Evolutionary conservation across 148 eudicot genomes (phyloP).

Genomic region (Euryodendron excelsum): DNA sequence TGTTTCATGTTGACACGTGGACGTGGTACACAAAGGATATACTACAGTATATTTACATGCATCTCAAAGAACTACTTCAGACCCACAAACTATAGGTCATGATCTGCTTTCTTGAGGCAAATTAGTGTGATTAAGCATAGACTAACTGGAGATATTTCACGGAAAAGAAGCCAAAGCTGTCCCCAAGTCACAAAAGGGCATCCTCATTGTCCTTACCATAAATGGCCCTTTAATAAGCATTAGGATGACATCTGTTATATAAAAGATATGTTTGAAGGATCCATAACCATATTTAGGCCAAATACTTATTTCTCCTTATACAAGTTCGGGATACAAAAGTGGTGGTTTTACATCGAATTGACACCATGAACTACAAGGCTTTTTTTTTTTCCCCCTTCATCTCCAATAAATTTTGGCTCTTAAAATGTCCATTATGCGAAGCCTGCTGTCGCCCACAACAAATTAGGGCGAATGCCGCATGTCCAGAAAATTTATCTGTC

Average conservation of each 20-base stretch:
- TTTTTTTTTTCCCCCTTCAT: not conserved
- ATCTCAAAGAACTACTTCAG: not conserved
- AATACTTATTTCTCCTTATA: not conserved
- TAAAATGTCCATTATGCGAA: too few relatives aligned
- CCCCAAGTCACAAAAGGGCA: not conserved
- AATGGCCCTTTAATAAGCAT: not conserved
- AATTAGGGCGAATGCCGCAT: too few relatives aligned
- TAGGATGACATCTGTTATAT: not conserved
- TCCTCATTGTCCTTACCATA: not conserved
- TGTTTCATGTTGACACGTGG: not conserved
- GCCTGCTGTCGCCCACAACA: not conserved
- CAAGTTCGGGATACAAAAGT: not conserved
- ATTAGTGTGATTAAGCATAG: too few relatives aligned
- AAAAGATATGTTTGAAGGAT: not conserved
- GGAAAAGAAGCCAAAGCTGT: not conserved
- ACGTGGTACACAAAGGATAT: not conserved
- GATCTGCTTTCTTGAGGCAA: not conserved
- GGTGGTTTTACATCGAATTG: too few relatives aligned
- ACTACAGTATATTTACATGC: not conserved
- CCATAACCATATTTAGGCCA: not conserved
- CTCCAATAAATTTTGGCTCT: not conserved
- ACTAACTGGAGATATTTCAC: not conserved
- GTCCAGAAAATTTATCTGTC: too few relatives aligned
- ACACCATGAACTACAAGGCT: not conserved
- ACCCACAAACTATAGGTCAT: not conserved